Evolutionary conservation across 805 yeast genomes (phyloP), one percentile per base, ranked within the genome.

Genomic region (Metschnikowia arizonensis): DNA sequence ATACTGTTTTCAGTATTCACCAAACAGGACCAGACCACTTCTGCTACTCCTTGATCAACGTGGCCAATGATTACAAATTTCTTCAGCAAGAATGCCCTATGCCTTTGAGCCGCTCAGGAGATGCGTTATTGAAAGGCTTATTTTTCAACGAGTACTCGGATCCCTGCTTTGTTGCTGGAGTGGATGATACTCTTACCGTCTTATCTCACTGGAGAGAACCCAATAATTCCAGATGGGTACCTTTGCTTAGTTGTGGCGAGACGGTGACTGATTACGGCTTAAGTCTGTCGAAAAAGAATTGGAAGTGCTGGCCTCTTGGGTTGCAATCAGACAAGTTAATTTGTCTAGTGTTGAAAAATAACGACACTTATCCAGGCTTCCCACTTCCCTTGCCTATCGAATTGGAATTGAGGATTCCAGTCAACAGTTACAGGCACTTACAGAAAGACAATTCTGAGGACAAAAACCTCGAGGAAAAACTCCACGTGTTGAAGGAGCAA

Each of bases 131-230:
- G 52, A 79, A 78, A 50, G 83, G 90, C 2, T 61, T 87, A n/a
- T 89, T 93, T 58, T 93, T 91, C 70, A 84, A 88, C 34, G 82
- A 83, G 36, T 83, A 78, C 56, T 96, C 96, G 17, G 97, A 91
- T 62, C 99, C 99, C 1, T 85, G 93, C 51, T 62, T 90, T 5
- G 85, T 83, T 45, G 63, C 68, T 0, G 96, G 95, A n/a, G 69
- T 74, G 26, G 89, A 83, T 51, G 88, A 88, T 49, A 76, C 82
- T 9, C 70, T 93, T 31, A 63, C 85, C 26, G 78, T 88, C 0
- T 68, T 93, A 17, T 73, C 82, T 19, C 79, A 82, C 52, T 91
- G 97, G 96, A 74, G 97, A 54, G 78, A 76, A 18, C 71, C 84
- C 0, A 63, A 75, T 29, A 93, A 89, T 60, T 82, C 95, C 2